Base-by-base conservation (phyloP, 202 grass and related monocot species). In the Digitaria exilis region DNA sequence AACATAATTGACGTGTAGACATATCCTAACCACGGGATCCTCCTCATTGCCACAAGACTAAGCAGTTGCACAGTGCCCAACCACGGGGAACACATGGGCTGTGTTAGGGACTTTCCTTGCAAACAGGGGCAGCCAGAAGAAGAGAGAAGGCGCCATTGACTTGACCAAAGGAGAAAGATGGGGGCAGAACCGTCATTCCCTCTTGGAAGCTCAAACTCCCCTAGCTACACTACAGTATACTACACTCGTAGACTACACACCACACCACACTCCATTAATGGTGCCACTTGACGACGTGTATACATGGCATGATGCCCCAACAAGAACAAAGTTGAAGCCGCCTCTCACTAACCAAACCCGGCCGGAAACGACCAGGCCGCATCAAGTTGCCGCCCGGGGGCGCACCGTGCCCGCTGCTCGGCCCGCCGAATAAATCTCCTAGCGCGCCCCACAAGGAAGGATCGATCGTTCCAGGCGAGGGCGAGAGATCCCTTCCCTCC, bases 401-500 rank as follows among this genome's bases (percentile, higher is more conserved):
- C 7, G 2, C 22, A 43, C 18, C 44, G 57, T 44, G 31, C 37
- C 37, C 37, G 2, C 48, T 44, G 31, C 37, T 7, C 37, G 2
- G 4, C 37, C 37, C 37, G 37, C 25, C 71, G 46, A 78, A 86
- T 86, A 90, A 83, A 83, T 86, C 67, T 48, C 49, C 7, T 26
- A 28, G 56, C 56, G 24, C 56, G 24, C 56, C 25, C 54, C 54
- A 25, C 19, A 42, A 25, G 14, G 67, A 2, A 49, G 42, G 24
- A 17, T 13, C 31, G n/a, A 10, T 14, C 35, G 24, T n/a, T n/a
- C n/a, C n/a, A 30, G 25, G n/a, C 26, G 14, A 2, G 17, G 26
- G 63, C 9, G 2, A 32, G 60, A 88, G 83, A 83, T 83, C 75
- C 72, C 78, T 82, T 77, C 73, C 84, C 76, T 88, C 68, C 57